Conservation (phyloP, 1,139 yeast genomes). For the Nakaseomyces kungkrabaensis region DNA sequence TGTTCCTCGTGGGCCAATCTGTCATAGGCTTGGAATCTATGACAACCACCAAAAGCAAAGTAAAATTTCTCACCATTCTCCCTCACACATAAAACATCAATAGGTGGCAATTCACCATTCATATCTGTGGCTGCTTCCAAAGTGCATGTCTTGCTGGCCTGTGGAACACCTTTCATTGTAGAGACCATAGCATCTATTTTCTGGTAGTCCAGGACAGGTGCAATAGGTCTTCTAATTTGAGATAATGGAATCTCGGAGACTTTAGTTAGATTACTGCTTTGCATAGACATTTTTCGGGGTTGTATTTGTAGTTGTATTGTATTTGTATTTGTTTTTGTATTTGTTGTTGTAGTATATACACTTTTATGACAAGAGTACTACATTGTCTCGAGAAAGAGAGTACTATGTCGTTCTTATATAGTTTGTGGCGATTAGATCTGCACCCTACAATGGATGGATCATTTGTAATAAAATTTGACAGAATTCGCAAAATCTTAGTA, state of each 20-base stretch:
- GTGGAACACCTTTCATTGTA: conserved; percentile 55
- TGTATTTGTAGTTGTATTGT: not conserved
- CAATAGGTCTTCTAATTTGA: conserved; percentile 66
- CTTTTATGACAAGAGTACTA: too few species aligned
- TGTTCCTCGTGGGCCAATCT: conserved; percentile 34
- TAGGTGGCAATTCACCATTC: conserved; percentile 58
- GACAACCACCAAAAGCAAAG: conserved; percentile 84
- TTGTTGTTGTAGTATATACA: not conserved
- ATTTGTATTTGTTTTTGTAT: not conserved
- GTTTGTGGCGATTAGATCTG: too few species aligned
- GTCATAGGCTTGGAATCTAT: conserved; percentile 72
- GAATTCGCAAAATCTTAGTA: not conserved
- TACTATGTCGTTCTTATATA: not conserved
- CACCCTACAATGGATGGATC: too few species aligned
- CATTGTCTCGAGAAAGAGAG: too few species aligned
- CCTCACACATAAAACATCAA: conserved; percentile 61
- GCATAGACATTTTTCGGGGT: conserved; percentile 35
- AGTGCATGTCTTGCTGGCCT: conserved; percentile 53
- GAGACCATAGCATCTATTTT: conserved; percentile 76
- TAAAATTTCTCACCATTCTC: conserved; percentile 52
- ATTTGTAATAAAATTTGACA: too few species aligned
- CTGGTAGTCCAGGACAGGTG: conserved; percentile 64
- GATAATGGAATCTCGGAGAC: conserved; percentile 52
- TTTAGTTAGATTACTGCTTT: conserved; percentile 37
- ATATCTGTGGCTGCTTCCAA: conserved; percentile 36